phyloP scores from a whole-genome alignment of 2,329 filamentous ascomycete species.

The Ilyonectria robusta region DNA sequence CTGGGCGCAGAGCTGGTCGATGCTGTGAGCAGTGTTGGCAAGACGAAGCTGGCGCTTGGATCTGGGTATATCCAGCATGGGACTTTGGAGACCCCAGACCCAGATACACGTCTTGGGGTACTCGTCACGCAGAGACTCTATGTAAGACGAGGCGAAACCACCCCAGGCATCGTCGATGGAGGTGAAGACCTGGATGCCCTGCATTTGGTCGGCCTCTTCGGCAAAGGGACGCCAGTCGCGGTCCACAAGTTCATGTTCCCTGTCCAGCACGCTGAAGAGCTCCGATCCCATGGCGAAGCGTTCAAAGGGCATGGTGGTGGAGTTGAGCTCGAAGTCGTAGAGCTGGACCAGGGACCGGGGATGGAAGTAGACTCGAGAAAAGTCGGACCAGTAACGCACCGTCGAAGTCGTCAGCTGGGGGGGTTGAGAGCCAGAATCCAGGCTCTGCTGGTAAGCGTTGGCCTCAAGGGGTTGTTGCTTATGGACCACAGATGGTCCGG shows the following conservation, averaged over 20 bases:
- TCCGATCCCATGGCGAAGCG: conserved; percentile 88
- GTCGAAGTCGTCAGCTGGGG: conserved; percentile 76
- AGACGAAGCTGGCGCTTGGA: conserved; percentile 70
- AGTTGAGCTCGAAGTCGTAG: conserved; percentile 88
- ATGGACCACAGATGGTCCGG: conserved; percentile 77
- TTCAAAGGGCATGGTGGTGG: conserved; percentile 87
- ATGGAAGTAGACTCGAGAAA: conserved; percentile 92
- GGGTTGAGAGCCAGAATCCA: conserved; percentile 80
- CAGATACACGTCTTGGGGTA: conserved; percentile 90
- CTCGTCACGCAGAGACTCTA: conserved; percentile 88
- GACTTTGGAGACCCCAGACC: conserved; percentile 86
- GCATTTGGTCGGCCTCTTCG: conserved; percentile 94
- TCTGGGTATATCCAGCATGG: conserved; percentile 65
- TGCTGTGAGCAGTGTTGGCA: conserved; percentile 80
- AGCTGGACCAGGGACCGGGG: conserved; percentile 89
- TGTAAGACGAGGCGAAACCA: conserved; percentile 80
- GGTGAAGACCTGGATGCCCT: conserved; percentile 85
- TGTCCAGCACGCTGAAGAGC: conserved; percentile 80
- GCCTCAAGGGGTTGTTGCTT: conserved; percentile 76
- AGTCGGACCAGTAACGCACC: conserved; percentile 98
- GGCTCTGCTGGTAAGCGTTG: conserved; percentile 83
- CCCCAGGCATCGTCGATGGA: conserved; percentile 85
- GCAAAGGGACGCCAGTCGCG: conserved; percentile 90
- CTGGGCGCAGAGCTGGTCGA: conserved; percentile 77
- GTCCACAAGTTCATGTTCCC: conserved; percentile 89